Conservation (phyloP, 2,329 filamentous ascomycete species). For the Sarocladium oryzae region DNA sequence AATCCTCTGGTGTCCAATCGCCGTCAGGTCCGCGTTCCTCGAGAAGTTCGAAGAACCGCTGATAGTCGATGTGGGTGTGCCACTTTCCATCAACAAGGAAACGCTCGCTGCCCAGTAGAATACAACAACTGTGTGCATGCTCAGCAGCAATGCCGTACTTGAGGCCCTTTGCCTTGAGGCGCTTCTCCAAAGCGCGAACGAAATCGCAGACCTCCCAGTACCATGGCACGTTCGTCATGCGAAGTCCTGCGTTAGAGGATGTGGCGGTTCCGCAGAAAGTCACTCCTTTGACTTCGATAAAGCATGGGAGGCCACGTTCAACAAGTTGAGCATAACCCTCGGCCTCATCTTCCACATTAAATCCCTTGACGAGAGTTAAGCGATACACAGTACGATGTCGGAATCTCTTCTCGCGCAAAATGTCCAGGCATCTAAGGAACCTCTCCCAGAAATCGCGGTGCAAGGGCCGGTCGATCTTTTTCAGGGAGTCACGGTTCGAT, state of each 20-base stretch:
- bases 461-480: conserved; percentile 83
- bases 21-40: conserved; percentile 60
- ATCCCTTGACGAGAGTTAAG: conserved; percentile 91
- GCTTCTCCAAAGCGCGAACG: conserved; percentile 65
- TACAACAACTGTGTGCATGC: conserved; percentile 91
- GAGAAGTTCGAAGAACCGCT: conserved; percentile 77
- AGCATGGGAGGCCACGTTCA: conserved; percentile 78
- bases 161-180: conserved; percentile 63
- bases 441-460: conserved; percentile 98
- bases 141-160: conserved; percentile 89
- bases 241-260: conserved; percentile 75
- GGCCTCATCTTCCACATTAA: conserved; percentile 93
- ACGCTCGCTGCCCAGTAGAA: conserved; percentile 74
- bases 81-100: conserved; percentile 74
- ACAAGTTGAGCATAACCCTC: conserved; percentile 86
- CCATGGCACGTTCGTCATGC: conserved; percentile 97
- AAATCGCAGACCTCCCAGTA: conserved; percentile 87
- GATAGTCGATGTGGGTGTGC: conserved; percentile 90
- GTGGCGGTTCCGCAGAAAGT: conserved; percentile 93
- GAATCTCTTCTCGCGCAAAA: conserved; percentile 75
- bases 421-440: conserved; percentile 85
- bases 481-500: conserved; percentile 78
- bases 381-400: conserved; percentile 90
- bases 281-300: conserved; percentile 93
- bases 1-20: conserved; percentile 82